These are phyloP conservation scores for Albophoma yamanashiensis DNA, from an alignment of 2,329 filamentous ascomycete species.

Conservation along the genomic window DNA sequence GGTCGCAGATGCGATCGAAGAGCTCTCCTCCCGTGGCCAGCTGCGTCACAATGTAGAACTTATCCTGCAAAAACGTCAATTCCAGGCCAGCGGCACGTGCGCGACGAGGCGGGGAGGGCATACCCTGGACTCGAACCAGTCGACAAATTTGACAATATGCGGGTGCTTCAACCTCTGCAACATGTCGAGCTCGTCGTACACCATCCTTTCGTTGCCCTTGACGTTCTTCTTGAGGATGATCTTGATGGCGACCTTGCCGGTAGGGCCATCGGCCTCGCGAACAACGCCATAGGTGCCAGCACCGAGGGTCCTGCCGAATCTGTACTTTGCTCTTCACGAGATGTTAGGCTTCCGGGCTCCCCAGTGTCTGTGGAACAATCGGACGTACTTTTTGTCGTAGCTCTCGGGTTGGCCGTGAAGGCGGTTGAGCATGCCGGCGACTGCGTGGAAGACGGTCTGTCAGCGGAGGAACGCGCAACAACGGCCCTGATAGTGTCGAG, in stretches of 20 bases:
- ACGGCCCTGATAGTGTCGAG: background rate
- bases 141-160: conserved; percentile 93
- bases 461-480: background rate
- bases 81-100: background rate
- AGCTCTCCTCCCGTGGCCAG: conserved; percentile 91
- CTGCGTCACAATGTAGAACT: conserved; percentile 98
- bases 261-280: conserved; percentile 77
- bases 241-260: conserved; percentile 87
- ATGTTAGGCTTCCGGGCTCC: background rate
- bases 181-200: conserved; percentile 93
- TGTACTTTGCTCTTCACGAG: conserved; percentile 63
- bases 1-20: conserved; percentile 96
- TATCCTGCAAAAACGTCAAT: conserved; percentile 53
- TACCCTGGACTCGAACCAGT: conserved; percentile 98
- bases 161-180: conserved; percentile 84
- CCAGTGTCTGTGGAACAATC: background rate
- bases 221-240: conserved; percentile 99
- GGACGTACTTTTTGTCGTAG: conserved; percentile 90
- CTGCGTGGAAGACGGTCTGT: conserved; percentile 29
- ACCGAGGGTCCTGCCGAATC: conserved; percentile 85
- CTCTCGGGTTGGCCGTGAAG: conserved; percentile 93
- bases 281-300: conserved; percentile 98
- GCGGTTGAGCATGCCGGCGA: conserved; percentile 86
- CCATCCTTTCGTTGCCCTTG: conserved; percentile 96
- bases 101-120: conserved; percentile 15